A percentile compares a stretch with the other conserved stretches of the same genome.
Conservation (phyloP, 208 protist species). For the Leptomonas seymouri region DNA sequence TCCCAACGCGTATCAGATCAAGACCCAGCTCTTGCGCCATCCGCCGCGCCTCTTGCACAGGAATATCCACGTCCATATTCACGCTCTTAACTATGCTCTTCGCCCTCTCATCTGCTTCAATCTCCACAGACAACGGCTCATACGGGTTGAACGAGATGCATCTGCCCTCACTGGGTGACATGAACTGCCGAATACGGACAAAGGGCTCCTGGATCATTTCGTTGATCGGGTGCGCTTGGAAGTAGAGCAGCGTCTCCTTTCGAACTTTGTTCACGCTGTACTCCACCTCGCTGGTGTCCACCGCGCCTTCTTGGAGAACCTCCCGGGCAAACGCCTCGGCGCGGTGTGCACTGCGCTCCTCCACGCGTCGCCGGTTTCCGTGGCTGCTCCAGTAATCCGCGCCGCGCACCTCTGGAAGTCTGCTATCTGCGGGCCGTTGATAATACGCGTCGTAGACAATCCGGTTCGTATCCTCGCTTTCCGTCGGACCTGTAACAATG, state of each 20-base stretch:
- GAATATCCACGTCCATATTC: constrained; percentile 72
- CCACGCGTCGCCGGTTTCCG: constrained; percentile 49
- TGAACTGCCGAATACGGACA: constrained; percentile 73
- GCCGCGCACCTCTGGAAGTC: constrained; percentile 54
- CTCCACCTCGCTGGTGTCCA: constrained; percentile 79
- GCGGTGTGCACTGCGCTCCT: constrained; percentile 43
- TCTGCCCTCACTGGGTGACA: constrained; percentile 38
- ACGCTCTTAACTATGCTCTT: constrained; percentile 32
- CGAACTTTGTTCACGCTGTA: constrained; percentile 68
- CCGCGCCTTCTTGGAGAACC: constrained; percentile 62
- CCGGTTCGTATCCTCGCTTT: constrained; percentile 21
- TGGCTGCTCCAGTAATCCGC: constrained; percentile 73
- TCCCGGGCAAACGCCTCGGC: constrained; percentile 49
- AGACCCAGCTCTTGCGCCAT: constrained; percentile 80
- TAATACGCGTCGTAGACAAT: constrained; percentile 70
- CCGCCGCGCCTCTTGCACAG: constrained; percentile 66
- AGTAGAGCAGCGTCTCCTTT: constrained; percentile 84
- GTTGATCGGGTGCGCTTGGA: constrained; percentile 86
- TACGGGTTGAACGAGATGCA: constrained; percentile 37
- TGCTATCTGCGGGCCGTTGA: constrained; percentile 58
- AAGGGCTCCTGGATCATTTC: constrained; percentile 90
- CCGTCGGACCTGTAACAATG: constrained; percentile 3
- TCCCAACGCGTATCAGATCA: constrained; percentile 83
- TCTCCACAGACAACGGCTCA: constrained; percentile 12
- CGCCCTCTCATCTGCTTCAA: background rate